Evolutionary conservation across 176 grass and related monocot genomes (phyloP).

Genomic region (Oryza brachyantha): DNA sequence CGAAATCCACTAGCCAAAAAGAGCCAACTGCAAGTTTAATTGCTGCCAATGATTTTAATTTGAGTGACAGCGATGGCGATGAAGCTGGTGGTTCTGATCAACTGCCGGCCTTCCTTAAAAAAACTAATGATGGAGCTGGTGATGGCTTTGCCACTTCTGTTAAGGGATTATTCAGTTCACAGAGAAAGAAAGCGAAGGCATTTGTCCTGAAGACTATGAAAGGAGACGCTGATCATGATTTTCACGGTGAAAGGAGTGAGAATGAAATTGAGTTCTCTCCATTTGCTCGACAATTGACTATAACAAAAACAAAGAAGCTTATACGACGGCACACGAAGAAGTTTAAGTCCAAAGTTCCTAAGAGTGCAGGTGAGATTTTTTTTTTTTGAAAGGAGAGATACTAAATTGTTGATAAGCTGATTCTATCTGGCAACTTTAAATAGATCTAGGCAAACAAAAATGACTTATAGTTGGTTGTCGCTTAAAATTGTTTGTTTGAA

Average conservation of each 20-base stretch:
- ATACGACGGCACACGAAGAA: constrained; percentile 87
- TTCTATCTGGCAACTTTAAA: constrained; percentile 6
- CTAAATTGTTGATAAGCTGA: background rate
- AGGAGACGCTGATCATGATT: constrained; percentile 70
- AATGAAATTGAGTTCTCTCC: constrained; percentile 85
- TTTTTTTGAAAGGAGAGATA: background rate
- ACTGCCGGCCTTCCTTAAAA: constrained; percentile 60
- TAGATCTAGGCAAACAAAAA: constrained; percentile 10
- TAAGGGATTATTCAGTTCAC: constrained; percentile 86
- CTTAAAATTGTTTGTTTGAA: constrained; percentile 3
- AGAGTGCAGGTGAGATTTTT: constrained; percentile 49
- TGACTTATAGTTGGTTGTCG: background rate
- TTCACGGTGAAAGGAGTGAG: constrained; percentile 84
- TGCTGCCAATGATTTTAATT: constrained; percentile 50
- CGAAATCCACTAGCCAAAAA: constrained; percentile 65
- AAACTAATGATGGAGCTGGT: constrained; percentile 84
- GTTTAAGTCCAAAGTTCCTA: constrained; percentile 48
- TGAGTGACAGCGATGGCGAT: constrained; percentile 82
- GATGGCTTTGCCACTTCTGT: constrained; percentile 91
- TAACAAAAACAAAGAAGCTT: constrained; percentile 88
- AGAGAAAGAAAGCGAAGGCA: constrained; percentile 73
- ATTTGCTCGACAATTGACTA: constrained; percentile 91
- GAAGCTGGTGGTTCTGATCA: constrained; percentile 63
- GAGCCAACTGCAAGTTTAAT: constrained; percentile 48
- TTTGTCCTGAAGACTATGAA: constrained; percentile 94